Evolutionary conservation across 2,329 filamentous ascomycete species (phyloP), one percentile per base, ranked within the genome.

Genomic region (Aspergillus pseudoglaucus): DNA sequence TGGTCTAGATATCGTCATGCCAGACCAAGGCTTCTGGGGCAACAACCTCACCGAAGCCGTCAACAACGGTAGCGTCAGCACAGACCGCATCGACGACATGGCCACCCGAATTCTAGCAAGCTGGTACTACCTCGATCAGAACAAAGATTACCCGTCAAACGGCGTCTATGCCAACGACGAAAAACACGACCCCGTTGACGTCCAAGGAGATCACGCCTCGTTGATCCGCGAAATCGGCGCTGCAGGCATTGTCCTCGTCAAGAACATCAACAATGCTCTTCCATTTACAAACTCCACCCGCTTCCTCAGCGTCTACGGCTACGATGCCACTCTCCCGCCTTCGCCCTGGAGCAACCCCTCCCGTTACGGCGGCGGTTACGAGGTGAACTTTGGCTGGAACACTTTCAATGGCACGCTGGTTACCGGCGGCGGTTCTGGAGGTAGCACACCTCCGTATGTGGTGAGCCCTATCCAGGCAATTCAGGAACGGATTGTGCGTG

Each of bases 211-310:
- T 39, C 35, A 64, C 48, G 62, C 72, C 52, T 71, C 78, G 1
- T 8, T 43, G n/a, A 30, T 43, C 22, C 41, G 42, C 10, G 25
- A 41, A 71, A 76, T 7, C 68, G 85, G 23, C 76, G 79, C 10
- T 70, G 80, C 49, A 78, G 83, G 52, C 76, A 80, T 80, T 30
- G 78, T 83, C 2, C 63, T 75, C 57, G 50, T 79, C 23, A 79
- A 79, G 63, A 82, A 82, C 47, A 58, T 57, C 0, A 71, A 74
- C 49, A 65, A 69, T 10, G 60, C 74, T 1, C 65, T 82, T 1
- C 79, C 79, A 0, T 62, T 82, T 1, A 46, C 45, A 1, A 51
- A 50, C 2, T 58, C 60, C 0, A 59, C 60, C 1, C 53, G 52
- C 32, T 40, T 58, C 12, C 49, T 66, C 3, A 80, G 81, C 1